These are phyloP conservation scores for Boletus tomentosulus DNA, from an alignment of 768 basidiomycete genomes.

Conservation along the genomic window DNA sequence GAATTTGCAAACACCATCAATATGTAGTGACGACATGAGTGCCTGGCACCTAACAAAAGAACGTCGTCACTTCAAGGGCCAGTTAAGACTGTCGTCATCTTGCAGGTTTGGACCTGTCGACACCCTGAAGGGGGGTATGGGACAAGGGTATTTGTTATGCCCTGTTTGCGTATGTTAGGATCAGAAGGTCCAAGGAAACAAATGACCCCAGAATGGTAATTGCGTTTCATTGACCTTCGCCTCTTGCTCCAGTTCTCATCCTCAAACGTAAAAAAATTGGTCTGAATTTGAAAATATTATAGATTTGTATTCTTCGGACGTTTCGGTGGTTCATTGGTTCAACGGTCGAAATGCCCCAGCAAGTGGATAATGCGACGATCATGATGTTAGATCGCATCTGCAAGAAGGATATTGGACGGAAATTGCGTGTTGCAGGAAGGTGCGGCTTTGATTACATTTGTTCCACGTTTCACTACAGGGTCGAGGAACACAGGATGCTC, in stretches of 20 bases:
- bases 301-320: background rate
- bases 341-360: slow-evolving; percentile 40
- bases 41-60: slow-evolving; percentile 3
- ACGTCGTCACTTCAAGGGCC: background rate
- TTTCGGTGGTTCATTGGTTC: background rate
- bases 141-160: slow-evolving; percentile 3
- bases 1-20: slow-evolving; percentile 5
- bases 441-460: slow-evolving; percentile 29
- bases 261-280: background rate
- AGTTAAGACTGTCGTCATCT: background rate
- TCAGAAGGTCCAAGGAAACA: slow-evolving; percentile 26
- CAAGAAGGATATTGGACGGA: slow-evolving; percentile 40
- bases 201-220: slow-evolving; percentile 11
- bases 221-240: background rate
- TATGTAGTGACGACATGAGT: slow-evolving; percentile 16
- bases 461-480: slow-evolving; percentile 14
- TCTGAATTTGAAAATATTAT: background rate
- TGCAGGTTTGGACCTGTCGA: background rate
- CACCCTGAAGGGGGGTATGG: background rate
- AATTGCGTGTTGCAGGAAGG: slow-evolving; percentile 60
- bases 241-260: slow-evolving; percentile 1
- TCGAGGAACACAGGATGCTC: slow-evolving; percentile 42
- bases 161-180: slow-evolving; percentile 28
- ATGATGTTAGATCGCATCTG: slow-evolving; percentile 41
- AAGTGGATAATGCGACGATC: slow-evolving; percentile 45